Percentiles rank a stretch among this genome's conserved stretches.
Evolutionary conservation across 1,284 basidiomycete genomes (phyloP).

Genomic region (Leccinum pachyderme): DNA sequence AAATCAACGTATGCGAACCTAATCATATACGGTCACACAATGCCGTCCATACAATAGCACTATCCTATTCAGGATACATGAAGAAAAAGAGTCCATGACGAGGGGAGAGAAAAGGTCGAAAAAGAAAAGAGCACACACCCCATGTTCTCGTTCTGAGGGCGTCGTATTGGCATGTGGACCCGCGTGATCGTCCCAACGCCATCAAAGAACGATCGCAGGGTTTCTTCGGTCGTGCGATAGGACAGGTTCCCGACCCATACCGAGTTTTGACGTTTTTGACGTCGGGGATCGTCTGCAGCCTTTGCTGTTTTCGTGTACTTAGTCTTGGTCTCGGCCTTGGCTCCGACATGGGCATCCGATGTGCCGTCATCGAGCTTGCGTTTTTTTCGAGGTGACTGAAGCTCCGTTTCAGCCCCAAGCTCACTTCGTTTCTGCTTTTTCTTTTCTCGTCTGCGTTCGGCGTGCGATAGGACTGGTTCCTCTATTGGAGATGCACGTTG

Average conservation of each 20-base stretch:
- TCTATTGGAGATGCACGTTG: conserved; percentile 11
- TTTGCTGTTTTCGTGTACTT: conserved; percentile 1
- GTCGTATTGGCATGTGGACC: conserved; percentile 72
- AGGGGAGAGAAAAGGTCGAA: neutral
- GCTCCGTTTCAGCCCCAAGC: neutral
- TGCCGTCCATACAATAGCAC: neutral
- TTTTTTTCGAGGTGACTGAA: conserved; percentile 39
- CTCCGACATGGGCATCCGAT: neutral
- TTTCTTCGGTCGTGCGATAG: conserved; percentile 82
- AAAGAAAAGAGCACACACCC: conserved; percentile 42
- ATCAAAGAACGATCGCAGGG: conserved; percentile 71
- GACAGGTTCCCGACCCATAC: conserved; percentile 96
- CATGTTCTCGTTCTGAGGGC: conserved; percentile 58
- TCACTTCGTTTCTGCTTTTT: conserved; percentile 39
- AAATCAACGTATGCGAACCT: conserved; percentile 99
- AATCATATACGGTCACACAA: conserved; percentile 8
- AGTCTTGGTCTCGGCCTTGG: neutral
- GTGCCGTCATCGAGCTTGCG: conserved; percentile 45
- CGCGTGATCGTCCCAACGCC: conserved; percentile 71
- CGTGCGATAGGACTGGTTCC: conserved; percentile 61
- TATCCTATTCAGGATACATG: neutral
- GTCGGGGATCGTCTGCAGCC: conserved; percentile 12
- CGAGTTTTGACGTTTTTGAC: conserved; percentile 66
- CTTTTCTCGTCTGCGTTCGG: conserved; percentile 64
- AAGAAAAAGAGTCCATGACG: neutral